These are phyloP conservation scores for Trematosphaeria pertusa DNA, from an alignment of 2,329 filamentous ascomycete genomes.

Conservation along the genomic window DNA sequence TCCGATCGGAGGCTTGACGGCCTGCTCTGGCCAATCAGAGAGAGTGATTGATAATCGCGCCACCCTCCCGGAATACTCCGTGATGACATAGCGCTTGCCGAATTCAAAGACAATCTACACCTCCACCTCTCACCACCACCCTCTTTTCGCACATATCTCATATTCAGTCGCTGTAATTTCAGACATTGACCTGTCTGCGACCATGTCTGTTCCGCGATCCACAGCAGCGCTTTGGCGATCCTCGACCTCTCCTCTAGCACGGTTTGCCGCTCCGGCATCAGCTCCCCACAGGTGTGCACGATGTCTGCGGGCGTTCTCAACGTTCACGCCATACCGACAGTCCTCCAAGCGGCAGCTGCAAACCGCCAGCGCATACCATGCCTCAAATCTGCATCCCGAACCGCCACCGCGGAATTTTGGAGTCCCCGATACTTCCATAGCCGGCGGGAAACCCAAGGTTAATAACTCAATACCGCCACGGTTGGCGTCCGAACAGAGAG, in stretches of 20 bases:
- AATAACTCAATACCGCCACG: constrained; percentile 58
- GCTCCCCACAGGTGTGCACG: constrained; percentile 47
- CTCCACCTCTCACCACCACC: constrained; percentile 16
- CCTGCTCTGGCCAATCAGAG: constrained; percentile 20
- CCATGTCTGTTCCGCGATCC: constrained; percentile 42
- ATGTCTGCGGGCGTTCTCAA: constrained; percentile 56
- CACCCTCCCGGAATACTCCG: constrained; percentile 24
- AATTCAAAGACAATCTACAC: constrained; percentile 27
- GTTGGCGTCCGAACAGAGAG: constrained; percentile 32
- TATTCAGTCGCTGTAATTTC: constrained; percentile 4
- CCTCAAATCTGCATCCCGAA: constrained; percentile 63
- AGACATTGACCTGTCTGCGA: constrained; percentile 12
- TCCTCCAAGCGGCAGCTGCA: constrained; percentile 59
- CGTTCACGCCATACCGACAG: constrained; percentile 43
- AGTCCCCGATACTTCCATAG: constrained; percentile 68
- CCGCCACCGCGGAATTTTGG: constrained; percentile 65
- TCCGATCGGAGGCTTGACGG: constrained; percentile 7
- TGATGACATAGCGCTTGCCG: constrained; percentile 34
- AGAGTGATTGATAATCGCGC: constrained; percentile 24
- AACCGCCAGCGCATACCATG: constrained; percentile 70
- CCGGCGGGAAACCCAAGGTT: constrained; percentile 56
- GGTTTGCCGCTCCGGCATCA: constrained; percentile 34
- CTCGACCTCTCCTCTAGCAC: constrained; percentile 27
- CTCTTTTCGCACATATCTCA: constrained; percentile 2
- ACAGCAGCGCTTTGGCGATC: constrained; percentile 32